phyloP scores from a whole-genome alignment of 148 eudicot genomes.

The Rhododendron williamsianum region DNA sequence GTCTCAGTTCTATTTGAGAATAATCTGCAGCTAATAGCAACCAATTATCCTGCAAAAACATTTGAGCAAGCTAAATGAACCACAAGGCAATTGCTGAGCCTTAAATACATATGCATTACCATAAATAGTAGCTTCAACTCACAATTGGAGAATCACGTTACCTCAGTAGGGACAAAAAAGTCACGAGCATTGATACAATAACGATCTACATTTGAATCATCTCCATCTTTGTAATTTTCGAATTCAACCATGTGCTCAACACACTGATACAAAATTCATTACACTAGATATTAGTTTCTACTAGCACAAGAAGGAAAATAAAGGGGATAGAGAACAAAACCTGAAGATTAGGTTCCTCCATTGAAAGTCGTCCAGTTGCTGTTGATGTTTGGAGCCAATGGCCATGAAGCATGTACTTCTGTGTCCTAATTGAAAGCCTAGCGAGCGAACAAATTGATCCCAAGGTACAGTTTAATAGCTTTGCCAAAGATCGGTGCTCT shows the following conservation, averaged over 20 bases:
- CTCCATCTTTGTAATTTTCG: slow-evolving; percentile 30
- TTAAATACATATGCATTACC: neutral
- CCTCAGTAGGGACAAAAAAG: slow-evolving; percentile 86
- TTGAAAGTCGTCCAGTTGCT: slow-evolving; percentile 92
- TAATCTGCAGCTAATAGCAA: slow-evolving; percentile 88
- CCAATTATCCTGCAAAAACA: slow-evolving; percentile 76
- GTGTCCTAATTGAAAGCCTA: slow-evolving; percentile 68
- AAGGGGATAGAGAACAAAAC: slow-evolving; percentile 23
- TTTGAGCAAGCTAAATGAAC: slow-evolving; percentile 2
- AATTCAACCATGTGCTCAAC: slow-evolving; percentile 91
- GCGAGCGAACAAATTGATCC: slow-evolving; percentile 90
- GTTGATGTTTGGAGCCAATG: slow-evolving; percentile 99
- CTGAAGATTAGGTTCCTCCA: slow-evolving; percentile 99
- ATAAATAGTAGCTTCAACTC: neutral
- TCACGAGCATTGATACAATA: slow-evolving; percentile 76
- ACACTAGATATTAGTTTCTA: neutral
- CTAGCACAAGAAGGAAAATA: neutral
- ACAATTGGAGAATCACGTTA: slow-evolving; percentile 18
- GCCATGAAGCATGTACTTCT: slow-evolving; percentile 83
- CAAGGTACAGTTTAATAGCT: slow-evolving; percentile 77
- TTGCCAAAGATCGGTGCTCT: slow-evolving; percentile 93
- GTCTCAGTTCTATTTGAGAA: slow-evolving; percentile 92
- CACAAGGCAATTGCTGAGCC: neutral
- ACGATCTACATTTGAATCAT: slow-evolving; percentile 30
- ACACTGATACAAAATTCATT: slow-evolving; percentile 38